Percentiles rank a stretch among this genome's conserved stretches.
phyloP scores from a whole-genome alignment of 1,284 basidiomycete genomes.

The Mycena sp. region DNA sequence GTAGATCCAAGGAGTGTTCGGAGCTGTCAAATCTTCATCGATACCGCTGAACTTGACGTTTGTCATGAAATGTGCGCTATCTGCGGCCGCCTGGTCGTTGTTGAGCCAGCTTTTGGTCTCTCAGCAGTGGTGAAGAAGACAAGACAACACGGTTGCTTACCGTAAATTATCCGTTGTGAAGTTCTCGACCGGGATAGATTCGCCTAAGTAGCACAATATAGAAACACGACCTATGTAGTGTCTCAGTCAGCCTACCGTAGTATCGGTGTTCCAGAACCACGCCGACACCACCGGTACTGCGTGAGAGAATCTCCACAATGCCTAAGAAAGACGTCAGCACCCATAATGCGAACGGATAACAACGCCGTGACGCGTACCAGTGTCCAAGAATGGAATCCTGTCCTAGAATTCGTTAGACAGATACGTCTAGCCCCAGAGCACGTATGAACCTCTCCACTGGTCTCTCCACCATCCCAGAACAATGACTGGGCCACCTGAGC shows the following conservation, averaged over 20 bases:
- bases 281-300: conserved; percentile 86
- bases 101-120: conserved; percentile 73
- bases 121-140: conserved; percentile 1
- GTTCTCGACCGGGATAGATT: conserved; percentile 82
- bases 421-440: no score
- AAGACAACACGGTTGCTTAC: not conserved
- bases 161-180: conserved; percentile 81
- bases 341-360: not conserved
- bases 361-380: conserved; percentile 48
- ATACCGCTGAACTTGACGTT: conserved; percentile 82
- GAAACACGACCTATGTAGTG: not conserved
- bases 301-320: conserved; percentile 86
- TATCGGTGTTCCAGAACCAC: conserved; percentile 93
- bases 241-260: conserved; percentile 66
- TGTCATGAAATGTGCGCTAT: conserved; percentile 91
- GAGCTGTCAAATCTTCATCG: conserved; percentile 73
- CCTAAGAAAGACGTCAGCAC: conserved; percentile 40
- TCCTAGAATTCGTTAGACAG: no score
- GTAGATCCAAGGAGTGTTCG: conserved; percentile 89
- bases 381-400: conserved; percentile 76
- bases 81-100: conserved; percentile 91
- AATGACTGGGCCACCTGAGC: conserved; percentile 79
- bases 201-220: conserved; percentile 57
- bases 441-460: conserved; percentile 74
- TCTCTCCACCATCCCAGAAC: conserved; percentile 89